Base-by-base conservation (phyloP, 495 filamentous ascomycete species). In the Ascobolus immersus region DNA sequence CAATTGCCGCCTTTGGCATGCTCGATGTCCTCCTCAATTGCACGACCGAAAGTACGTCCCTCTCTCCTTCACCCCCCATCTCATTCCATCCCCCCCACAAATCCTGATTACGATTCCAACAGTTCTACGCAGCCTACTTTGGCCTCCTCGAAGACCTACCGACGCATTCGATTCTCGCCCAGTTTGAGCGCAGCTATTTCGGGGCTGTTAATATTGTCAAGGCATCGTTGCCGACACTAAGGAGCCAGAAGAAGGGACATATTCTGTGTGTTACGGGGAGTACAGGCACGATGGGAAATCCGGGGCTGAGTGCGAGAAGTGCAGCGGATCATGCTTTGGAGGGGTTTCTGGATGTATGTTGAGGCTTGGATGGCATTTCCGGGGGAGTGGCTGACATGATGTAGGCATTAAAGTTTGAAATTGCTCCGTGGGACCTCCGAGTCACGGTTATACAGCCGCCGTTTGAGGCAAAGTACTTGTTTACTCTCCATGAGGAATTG, bases 361-460 rank as follows among this genome's bases (percentile, higher is more conserved):
- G 22, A 26, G 18, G 4, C 9, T 25, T 32, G 11, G n/a, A 12
- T 17, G 1, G 21, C 1, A 24, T 29, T 12, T 17, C 24, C 13
- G 18, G 4, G 4, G 14, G 11, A 17, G 5, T 7, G 22, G 15
- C 19, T 27, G 24, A 26, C 17, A 18, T 12, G 10, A 32, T 21
- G 12, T 40, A 71, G 65, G 86, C 78, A 30, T 60, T 96, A 8
- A 82, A 82, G 1, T 96, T 91, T 56, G 86, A 96, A 54, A 75
- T 96, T 34, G 86, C 86, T 0, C 86, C 86, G 1, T 94, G 93
- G 62, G 91, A 91, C 52, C 69, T 94, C 59, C 90, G 84, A 52
- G 65, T 93, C 44, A 90, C 79, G 23, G 82, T 96, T 44, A 69
- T 96, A 27, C 86, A 96, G 56, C 78, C 82, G 39, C 74, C 68